Evolutionary conservation across 768 basidiomycete species (phyloP).

Genomic region (Rhizopogon sp.): DNA sequence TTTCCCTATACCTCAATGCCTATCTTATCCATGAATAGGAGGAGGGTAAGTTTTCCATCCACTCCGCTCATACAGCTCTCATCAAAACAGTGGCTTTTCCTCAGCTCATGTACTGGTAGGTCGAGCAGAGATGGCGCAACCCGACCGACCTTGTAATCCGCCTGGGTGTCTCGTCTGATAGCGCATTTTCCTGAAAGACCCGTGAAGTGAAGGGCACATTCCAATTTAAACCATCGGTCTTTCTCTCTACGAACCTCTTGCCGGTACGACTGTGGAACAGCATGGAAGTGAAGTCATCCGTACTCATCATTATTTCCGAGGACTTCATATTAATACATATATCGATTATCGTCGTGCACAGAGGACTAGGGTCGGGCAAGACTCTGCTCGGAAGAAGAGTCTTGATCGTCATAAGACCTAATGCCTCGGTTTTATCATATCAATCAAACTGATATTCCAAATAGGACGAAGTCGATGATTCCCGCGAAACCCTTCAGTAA

Average conservation of each 20-base stretch:
- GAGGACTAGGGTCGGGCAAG: slow-evolving; percentile 62
- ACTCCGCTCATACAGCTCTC: slow-evolving; percentile 11
- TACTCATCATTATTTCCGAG: slow-evolving; percentile 48
- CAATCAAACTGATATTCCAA: slow-evolving; percentile 3
- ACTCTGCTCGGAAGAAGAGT: slow-evolving; percentile 77
- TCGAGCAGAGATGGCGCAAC: neutral
- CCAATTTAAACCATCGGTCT: slow-evolving; percentile 96
- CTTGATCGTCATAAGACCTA: slow-evolving; percentile 68
- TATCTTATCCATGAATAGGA: slow-evolving; percentile 35
- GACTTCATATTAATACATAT: slow-evolving; percentile 3
- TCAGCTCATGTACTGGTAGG: slow-evolving; percentile 85
- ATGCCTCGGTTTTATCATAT: slow-evolving; percentile 8
- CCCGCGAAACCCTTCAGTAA: slow-evolving; percentile 83
- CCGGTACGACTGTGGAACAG: slow-evolving; percentile 66
- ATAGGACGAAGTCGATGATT: slow-evolving; percentile 87
- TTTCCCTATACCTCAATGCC: neutral
- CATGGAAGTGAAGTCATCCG: slow-evolving; percentile 83
- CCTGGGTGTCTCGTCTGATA: slow-evolving; percentile 19
- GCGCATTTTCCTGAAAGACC: slow-evolving; percentile 82
- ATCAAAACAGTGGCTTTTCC: slow-evolving; percentile 74
- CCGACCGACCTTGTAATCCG: neutral
- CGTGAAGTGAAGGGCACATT: slow-evolving; percentile 69
- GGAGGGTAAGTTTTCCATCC: slow-evolving; percentile 62
- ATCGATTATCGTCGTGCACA: slow-evolving; percentile 16
- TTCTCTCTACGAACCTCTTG: slow-evolving; percentile 88